A percentile compares a stretch with the other conserved stretches of the same genome.
Evolutionary conservation across 495 filamentous ascomycete species (phyloP).

Genomic region (Penicillium malachiteum): DNA sequence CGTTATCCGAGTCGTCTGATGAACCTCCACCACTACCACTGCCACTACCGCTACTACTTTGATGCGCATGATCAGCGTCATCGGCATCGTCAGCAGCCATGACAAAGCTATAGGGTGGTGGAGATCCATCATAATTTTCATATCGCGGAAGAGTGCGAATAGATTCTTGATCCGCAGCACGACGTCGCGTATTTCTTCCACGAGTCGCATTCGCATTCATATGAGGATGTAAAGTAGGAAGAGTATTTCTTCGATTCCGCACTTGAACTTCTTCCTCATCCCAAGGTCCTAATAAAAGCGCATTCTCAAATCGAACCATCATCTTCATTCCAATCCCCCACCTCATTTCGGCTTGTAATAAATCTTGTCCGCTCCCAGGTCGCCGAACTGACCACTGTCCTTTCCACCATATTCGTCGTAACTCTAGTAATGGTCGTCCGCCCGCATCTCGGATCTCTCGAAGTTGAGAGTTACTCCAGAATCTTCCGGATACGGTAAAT

Average conservation of each 20-base stretch:
- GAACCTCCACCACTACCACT: constrained; percentile 1
- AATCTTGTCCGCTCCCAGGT: constrained; percentile 13
- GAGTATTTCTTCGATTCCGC: no score
- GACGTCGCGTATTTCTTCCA: background rate
- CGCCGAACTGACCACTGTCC: constrained; percentile 18
- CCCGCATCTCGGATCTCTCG: constrained; percentile 19
- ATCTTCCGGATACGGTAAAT: constrained; percentile 20
- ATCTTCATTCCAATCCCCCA: constrained; percentile 12
- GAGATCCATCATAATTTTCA: background rate
- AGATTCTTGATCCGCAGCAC: background rate
- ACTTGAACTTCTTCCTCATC: background rate
- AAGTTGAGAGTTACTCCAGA: constrained; percentile 17
- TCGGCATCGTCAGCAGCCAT: constrained; percentile 2
- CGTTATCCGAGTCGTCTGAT: background rate
- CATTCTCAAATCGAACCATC: constrained; percentile 17
- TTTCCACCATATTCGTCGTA: constrained; percentile 20
- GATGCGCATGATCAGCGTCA: background rate
- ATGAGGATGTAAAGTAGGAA: no score
- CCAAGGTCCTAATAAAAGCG: constrained; percentile 6
- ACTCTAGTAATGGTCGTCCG: constrained; percentile 16
- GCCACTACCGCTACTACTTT: background rate
- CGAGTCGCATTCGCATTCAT: background rate
- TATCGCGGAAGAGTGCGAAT: background rate
- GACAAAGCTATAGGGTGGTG: constrained; percentile 8
- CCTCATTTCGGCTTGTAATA: constrained; percentile 6